Percentiles rank a stretch among this genome's conserved stretches.
phyloP scores from a whole-genome alignment of 768 basidiomycete species.

The Tricholoma matsutake region DNA sequence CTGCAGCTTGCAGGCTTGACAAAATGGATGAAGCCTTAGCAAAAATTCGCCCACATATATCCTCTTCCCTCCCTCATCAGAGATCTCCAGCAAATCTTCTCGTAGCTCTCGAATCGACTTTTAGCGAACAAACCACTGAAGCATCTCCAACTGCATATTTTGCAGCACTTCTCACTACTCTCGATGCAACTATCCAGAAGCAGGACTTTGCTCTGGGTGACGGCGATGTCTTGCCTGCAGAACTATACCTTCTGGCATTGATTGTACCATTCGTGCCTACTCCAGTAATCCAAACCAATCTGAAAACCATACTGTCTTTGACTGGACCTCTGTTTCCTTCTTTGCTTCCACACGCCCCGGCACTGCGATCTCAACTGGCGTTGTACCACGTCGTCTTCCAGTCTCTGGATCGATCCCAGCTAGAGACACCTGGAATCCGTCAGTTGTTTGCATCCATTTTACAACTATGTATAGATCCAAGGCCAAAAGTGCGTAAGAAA shows the following conservation, averaged over 20 bases:
- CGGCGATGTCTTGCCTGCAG: slow-evolving; percentile 77
- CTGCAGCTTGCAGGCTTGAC: not conserved
- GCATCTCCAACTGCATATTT: slow-evolving; percentile 88
- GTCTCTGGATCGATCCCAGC: slow-evolving; percentile 66
- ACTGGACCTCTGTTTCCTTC: slow-evolving; percentile 78
- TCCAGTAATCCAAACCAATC: slow-evolving; percentile 78
- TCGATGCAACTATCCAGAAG: slow-evolving; percentile 74
- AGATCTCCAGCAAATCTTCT: slow-evolving; percentile 86
- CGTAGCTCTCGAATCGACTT: slow-evolving; percentile 78
- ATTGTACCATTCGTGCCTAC: slow-evolving; percentile 73
- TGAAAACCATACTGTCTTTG: slow-evolving; percentile 65
- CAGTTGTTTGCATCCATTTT: slow-evolving; percentile 85
- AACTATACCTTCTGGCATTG: slow-evolving; percentile 79
- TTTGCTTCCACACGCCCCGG: slow-evolving; percentile 62
- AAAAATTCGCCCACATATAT: slow-evolving; percentile 85
- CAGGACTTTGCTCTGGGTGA: slow-evolving; percentile 49
- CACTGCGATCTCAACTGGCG: slow-evolving; percentile 82
- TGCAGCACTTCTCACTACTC: slow-evolving; percentile 82
- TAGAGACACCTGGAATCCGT: slow-evolving; percentile 65
- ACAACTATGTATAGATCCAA: slow-evolving; percentile 77
- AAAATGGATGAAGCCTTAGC: slow-evolving; percentile 64
- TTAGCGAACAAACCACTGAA: slow-evolving; percentile 65
- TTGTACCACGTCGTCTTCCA: slow-evolving; percentile 68
- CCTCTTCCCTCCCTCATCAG: slow-evolving; percentile 81
- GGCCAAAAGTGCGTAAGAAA: slow-evolving; percentile 92